Evolutionary conservation across 176 grass and related monocot species (phyloP), one percentile per base, ranked within the genome.

Genomic region (Tillandsia fasciculata): DNA sequence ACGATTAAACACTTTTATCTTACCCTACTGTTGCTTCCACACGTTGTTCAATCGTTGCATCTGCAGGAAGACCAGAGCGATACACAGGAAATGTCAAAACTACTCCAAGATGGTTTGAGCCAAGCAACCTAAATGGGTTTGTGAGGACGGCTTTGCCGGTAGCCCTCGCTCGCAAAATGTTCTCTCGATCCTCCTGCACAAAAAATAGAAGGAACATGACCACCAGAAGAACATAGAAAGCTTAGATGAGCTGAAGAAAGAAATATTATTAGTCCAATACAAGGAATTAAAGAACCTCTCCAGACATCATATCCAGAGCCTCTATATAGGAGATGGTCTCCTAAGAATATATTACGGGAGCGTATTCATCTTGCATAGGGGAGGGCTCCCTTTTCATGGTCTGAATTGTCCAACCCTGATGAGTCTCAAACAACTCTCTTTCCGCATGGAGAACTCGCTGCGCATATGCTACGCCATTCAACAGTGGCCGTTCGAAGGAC

Each of bases 51-150:
- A 87, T 63, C 58, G 94, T 90, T 48, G 84, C 94, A 83, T 92
- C 89, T 49, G 33, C 64, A 75, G 71, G 77, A 66, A 97, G 84
- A 78, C 79, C 72, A 64, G 84, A 70, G n/a, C 66, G 79, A 75
- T 97, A 97, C 49, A 97, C 89, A 64, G 94, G 83, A 82, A 97
- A 97, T 64, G 94, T 97, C 71, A 97, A 80, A 76, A 97, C 94
- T 59, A 97, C 94, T 49, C 94, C 94, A 49, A 97, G 78, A 79
- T 92, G 89, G 63, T 97, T 97, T 33, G 94, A 93, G 12, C 84
- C 88, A 69, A 97, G 82, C 64, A 97, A 80, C 56, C 82, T 83
- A 75, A 97, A 97, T 68, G 94, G 94, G 26, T 86, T 90, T 18
- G 94, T 97, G 15, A 97, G 76, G 49, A 97, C 94, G 17, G 94